These are phyloP conservation scores for Atkinsonella texensis DNA, from an alignment of 2,329 filamentous ascomycete species.

Conservation along the genomic window DNA sequence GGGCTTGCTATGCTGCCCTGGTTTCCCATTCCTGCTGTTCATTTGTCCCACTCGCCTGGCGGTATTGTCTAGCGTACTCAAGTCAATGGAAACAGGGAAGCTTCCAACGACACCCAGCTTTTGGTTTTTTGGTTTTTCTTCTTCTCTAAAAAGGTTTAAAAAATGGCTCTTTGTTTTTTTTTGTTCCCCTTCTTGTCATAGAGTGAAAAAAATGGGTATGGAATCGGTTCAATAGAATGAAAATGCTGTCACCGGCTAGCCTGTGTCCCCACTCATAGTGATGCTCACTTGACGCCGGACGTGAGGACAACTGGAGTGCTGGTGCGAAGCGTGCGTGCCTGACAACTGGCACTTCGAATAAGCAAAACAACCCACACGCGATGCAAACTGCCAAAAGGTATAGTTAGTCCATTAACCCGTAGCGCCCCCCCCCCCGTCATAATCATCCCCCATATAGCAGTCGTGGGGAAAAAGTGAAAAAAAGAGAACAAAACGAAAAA, in stretches of 20 bases:
- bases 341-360: no score
- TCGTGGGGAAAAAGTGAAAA: neutral
- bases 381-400: no score
- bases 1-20: no score
- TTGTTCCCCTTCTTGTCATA: neutral
- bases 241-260: conserved; percentile 8
- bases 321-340: no score
- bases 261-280: neutral
- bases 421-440: no score
- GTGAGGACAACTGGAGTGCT: neutral
- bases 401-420: no score
- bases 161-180: neutral
- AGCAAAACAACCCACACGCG: no score
- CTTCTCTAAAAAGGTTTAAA: neutral
- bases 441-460: neutral
- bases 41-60: neutral
- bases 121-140: neutral
- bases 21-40: neutral
- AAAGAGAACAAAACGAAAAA: neutral
- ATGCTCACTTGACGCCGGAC: neutral
- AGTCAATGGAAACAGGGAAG: neutral
- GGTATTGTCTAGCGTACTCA: neutral
- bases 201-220: conserved; percentile 4
- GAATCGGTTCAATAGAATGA: conserved; percentile 7
- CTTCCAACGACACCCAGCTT: neutral